Percentiles rank a stretch among this genome's conserved stretches.
phyloP scores from a whole-genome alignment of 192 early-diverging fungal genomes.

The Coemansia sp. region DNA sequence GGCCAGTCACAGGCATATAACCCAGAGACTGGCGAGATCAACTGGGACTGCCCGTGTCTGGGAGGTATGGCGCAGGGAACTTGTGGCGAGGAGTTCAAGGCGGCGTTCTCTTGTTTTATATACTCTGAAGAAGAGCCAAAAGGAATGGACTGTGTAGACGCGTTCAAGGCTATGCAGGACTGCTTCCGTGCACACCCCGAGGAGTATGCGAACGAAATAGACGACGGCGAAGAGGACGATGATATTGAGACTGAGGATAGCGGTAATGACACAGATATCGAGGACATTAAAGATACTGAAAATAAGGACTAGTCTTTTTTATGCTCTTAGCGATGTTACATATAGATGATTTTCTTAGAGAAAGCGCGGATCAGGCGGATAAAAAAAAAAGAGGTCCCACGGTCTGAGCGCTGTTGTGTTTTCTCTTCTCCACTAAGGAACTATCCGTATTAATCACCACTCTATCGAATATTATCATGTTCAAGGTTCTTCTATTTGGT shows the following conservation, averaged over 20 bases:
- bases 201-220: slow-evolving; percentile 78
- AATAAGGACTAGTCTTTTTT: neutral
- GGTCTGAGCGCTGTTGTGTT: neutral
- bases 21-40: slow-evolving; percentile 87
- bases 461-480: neutral
- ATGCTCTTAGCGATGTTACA: neutral
- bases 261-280: slow-evolving; percentile 10
- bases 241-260: slow-evolving; percentile 13
- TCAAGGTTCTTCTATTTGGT: slow-evolving; percentile 59
- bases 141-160: slow-evolving; percentile 94
- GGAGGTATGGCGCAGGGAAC: slow-evolving; percentile 94
- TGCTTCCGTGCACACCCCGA: slow-evolving; percentile 93
- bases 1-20: slow-evolving; percentile 66
- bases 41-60: slow-evolving; percentile 97
- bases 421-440: neutral
- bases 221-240: slow-evolving; percentile 69
- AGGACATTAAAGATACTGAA: neutral
- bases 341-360: neutral
- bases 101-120: slow-evolving; percentile 97
- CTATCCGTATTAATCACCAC: neutral
- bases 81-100: slow-evolving; percentile 97
- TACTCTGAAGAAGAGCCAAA: slow-evolving; percentile 93
- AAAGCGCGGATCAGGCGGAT: neutral
- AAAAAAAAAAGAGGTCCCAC: neutral
- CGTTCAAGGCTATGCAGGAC: slow-evolving; percentile 93